Evolutionary conservation across 495 filamentous ascomycete species (phyloP).

Genomic region (Coniosporium apollinis): DNA sequence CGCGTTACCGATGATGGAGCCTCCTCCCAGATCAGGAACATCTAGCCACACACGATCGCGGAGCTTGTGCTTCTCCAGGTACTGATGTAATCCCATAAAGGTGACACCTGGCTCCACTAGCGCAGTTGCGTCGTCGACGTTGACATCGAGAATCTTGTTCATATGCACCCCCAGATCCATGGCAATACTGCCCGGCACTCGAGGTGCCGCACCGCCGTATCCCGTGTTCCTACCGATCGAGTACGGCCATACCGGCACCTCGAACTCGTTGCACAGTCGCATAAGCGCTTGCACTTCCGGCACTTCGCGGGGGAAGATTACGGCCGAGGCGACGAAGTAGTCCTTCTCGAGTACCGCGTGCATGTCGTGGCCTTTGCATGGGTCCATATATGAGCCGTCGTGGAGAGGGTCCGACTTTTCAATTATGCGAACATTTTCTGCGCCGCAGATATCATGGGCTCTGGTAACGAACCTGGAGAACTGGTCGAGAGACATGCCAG

Average conservation of each 20-base stretch:
- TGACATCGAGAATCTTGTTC: slow-evolving; percentile 37
- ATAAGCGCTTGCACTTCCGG: slow-evolving; percentile 33
- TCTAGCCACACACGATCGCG: slow-evolving; percentile 31
- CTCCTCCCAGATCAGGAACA: slow-evolving; percentile 39
- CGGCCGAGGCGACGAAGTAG: slow-evolving; percentile 18
- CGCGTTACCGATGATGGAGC: slow-evolving; percentile 38
- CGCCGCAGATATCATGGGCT: slow-evolving; percentile 2
- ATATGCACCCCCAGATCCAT: slow-evolving; percentile 38
- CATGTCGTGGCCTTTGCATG: slow-evolving; percentile 16
- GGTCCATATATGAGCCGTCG: slow-evolving; percentile 14
- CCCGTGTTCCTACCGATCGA: slow-evolving; percentile 38
- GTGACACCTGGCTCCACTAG: slow-evolving; percentile 44
- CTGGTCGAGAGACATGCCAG: slow-evolving; percentile 2
- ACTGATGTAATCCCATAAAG: slow-evolving; percentile 35
- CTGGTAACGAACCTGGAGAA: slow-evolving; percentile 7
- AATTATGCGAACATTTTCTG: slow-evolving; percentile 15
- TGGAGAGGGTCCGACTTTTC: slow-evolving; percentile 3
- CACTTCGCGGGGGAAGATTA: slow-evolving; percentile 29
- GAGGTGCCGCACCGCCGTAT: slow-evolving; percentile 40
- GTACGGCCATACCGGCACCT: slow-evolving; percentile 36
- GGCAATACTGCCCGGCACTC: slow-evolving; percentile 35
- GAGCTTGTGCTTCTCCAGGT: slow-evolving; percentile 27
- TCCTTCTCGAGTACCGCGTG: slow-evolving; percentile 10
- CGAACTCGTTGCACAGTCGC: slow-evolving; percentile 29
- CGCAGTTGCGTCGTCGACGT: slow-evolving; percentile 32